These are phyloP conservation scores for Phytopythium ostracodes DNA, from an alignment of 352 stramenopile species.

Conservation along the genomic window DNA sequence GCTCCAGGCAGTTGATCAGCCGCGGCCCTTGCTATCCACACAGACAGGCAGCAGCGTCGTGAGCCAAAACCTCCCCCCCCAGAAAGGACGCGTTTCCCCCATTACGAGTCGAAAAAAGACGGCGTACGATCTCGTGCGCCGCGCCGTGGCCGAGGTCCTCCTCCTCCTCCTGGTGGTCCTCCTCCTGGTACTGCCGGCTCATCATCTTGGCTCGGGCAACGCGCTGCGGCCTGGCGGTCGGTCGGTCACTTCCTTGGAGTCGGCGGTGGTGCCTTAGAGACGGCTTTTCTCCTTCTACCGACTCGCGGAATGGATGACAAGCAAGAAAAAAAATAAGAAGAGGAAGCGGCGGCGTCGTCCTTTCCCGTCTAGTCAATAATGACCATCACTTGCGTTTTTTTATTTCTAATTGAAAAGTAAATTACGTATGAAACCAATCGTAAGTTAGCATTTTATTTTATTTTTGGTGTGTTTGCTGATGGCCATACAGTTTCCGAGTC, in stretches of 20 bases:
- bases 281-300: background rate
- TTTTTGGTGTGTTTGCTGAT: too few relatives aligned
- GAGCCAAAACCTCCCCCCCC: background rate
- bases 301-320: background rate
- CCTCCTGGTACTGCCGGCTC: slow-evolving; percentile 41
- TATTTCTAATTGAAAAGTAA: background rate
- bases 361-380: slow-evolving; percentile 8
- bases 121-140: slow-evolving; percentile 39
- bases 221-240: background rate
- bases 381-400: background rate
- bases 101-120: background rate
- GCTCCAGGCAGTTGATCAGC: slow-evolving; percentile 90
- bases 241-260: background rate
- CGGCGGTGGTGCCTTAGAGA: too few relatives aligned
- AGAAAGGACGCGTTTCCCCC: background rate
- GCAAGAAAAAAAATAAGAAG: background rate
- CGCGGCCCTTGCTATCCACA: slow-evolving; percentile 73
- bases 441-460: too few relatives aligned
- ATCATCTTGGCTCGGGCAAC: slow-evolving; percentile 18
- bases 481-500: background rate
- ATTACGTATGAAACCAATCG: too few relatives aligned
- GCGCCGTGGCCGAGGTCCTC: slow-evolving; percentile 28
- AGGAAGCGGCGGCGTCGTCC: background rate
- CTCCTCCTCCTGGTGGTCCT: slow-evolving; percentile 39
- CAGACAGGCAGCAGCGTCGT: background rate